A percentile compares a stretch with the other conserved stretches of the same genome.
These are phyloP conservation scores for Suillus luteus DNA, from an alignment of 768 basidiomycete genomes.

Conservation along the genomic window DNA sequence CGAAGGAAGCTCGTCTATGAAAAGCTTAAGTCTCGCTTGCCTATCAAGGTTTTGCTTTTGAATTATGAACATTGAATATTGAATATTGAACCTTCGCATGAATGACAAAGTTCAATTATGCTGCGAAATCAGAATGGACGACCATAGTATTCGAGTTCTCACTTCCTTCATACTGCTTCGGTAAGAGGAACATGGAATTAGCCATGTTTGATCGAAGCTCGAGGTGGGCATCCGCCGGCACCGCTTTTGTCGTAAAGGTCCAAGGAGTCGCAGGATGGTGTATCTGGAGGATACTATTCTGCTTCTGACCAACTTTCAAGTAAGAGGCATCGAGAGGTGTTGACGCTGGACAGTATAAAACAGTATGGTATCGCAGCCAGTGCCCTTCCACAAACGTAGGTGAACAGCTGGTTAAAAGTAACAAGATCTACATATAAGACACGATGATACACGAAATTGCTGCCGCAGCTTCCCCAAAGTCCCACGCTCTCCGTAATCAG, in stretches of 20 bases:
- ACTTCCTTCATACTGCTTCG: neutral
- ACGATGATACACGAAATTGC: conserved; percentile 9
- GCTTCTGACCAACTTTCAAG: neutral
- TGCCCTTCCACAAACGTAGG: neutral
- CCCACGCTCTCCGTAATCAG: neutral
- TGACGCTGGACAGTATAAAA: neutral
- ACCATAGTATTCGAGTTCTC: neutral
- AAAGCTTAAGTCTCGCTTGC: neutral
- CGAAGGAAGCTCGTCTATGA: neutral
- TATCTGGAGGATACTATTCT: neutral
- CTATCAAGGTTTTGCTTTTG: neutral
- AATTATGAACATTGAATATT: neutral
- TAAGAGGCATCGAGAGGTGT: neutral
- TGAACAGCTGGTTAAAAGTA: neutral
- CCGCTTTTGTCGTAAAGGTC: neutral
- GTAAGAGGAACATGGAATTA: neutral
- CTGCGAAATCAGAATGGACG: neutral
- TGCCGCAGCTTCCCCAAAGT: conserved; percentile 3
- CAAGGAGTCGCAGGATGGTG: neutral
- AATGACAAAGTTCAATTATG: neutral
- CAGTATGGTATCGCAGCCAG: neutral
- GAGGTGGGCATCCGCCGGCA: neutral
- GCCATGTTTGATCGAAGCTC: neutral
- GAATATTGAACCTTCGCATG: neutral
- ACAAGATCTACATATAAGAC: conserved; percentile 7